Evolutionary conservation across 768 basidiomycete genomes (phyloP), one percentile per base, ranked within the genome.

Genomic region (Mycena filopes): DNA sequence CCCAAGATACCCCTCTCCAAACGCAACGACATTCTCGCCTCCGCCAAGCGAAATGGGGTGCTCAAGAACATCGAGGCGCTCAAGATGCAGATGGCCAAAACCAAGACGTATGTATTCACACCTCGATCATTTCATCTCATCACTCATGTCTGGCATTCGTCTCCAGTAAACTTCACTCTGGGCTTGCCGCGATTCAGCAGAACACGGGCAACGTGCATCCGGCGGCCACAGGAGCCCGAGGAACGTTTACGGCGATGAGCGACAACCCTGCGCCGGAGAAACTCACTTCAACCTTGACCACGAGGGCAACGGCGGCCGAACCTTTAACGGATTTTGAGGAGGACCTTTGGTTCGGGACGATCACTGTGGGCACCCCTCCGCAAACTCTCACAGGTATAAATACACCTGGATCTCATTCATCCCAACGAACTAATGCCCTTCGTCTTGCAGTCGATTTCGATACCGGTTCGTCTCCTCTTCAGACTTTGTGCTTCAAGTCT

Each of bases 391-490:
- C 75, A 66, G 85, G 82, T 84, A 67, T n/a, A 69, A 47, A 29
- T 4, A 13, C 28, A 16, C 20, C n/a, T 61, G 9, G 13, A 28
- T 58, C 47, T n/a, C 57, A 28, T 28, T n/a, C 57, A 28, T 28
- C 33, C 43, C 8, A 16, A 36, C 31, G n/a, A 31, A 13, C 50
- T 51, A 46, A 55, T 45, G 23, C 26, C 25, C n/a, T 21, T 31
- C 47, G 18, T 57, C 21, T 42, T 62, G 23, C 57, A 83, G 83
- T 86, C 45, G 83, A 84, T 69, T 84, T 86, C 60, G 86, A 86
- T 68, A 86, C 84, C 20, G 84, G 79, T 73, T 61, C 51, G 68
- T 54, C 13, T 48, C 28, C 26, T 46, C 12, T 15, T 36, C 11
- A 5, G 15, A 42, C 21, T 47, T 48, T 29, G 38, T 1, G 13